A percentile compares a stretch with the other conserved stretches of the same genome.
Conservation (phyloP, 164 flowering plant genomes). For the Akebia trifoliata region DNA sequence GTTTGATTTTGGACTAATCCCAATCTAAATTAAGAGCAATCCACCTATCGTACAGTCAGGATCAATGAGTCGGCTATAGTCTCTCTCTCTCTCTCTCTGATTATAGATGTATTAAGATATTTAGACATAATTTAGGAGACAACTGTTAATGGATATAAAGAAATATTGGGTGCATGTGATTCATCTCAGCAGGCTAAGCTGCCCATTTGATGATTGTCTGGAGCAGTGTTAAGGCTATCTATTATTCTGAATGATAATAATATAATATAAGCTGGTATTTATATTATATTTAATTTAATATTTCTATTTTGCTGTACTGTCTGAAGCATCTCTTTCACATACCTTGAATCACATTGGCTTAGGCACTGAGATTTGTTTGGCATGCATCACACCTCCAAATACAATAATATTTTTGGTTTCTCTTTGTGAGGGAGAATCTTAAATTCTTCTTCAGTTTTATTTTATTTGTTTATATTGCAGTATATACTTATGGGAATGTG, state of each 20-base stretch:
- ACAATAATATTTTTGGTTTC: conserved; percentile 15
- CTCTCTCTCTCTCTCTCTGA: background rate
- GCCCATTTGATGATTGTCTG: conserved; percentile 24
- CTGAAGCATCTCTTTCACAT: conserved; percentile 28
- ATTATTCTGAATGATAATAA: conserved; percentile 12
- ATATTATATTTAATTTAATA: conserved; percentile 6
- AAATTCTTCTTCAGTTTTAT: conserved; percentile 18
- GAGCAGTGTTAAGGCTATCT: conserved; percentile 14
- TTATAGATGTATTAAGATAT: background rate
- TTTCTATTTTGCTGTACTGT: conserved; percentile 21
- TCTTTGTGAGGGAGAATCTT: conserved; percentile 21
- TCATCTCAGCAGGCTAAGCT: conserved; percentile 16
- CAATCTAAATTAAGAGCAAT: too few species aligned
- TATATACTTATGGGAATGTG: conserved; percentile 33
- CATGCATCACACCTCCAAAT: conserved; percentile 22
- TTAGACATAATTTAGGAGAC: conserved; percentile 8
- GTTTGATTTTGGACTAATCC: too few species aligned
- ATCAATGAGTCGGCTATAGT: background rate
- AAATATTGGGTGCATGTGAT: conserved; percentile 20
- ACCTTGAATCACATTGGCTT: conserved; percentile 26
- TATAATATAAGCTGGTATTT: conserved; percentile 1
- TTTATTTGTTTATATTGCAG: conserved; percentile 13
- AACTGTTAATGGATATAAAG: conserved; percentile 13
- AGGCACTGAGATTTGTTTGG: conserved; percentile 33
- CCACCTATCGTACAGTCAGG: too few species aligned